Evolutionary conservation across 2,329 filamentous ascomycete species (phyloP).

Genomic region (Ophiostoma fasciatum): DNA sequence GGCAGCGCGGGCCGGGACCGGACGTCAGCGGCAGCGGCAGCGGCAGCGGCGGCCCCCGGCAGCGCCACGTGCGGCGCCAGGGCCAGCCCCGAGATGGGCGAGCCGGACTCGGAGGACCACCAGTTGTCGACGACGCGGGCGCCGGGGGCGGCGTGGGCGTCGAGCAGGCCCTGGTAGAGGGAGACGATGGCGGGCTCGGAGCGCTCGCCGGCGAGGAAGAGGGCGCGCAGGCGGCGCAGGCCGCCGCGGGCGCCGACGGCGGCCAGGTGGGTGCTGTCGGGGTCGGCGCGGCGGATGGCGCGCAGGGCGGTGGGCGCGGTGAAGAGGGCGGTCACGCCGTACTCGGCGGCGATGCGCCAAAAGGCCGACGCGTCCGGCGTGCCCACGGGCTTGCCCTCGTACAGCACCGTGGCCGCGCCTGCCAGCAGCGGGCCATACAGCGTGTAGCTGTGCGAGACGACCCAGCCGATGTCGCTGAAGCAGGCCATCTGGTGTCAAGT

Average conservation of each 20-base stretch:
- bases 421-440: slow-evolving; percentile 75
- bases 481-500: too few relatives aligned
- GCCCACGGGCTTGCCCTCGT: slow-evolving; percentile 86
- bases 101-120: slow-evolving; percentile 46
- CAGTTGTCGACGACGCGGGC: slow-evolving; percentile 45
- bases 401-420: slow-evolving; percentile 74
- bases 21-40: slow-evolving; percentile 9
- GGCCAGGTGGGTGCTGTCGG: slow-evolving; percentile 51
- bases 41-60: slow-evolving; percentile 29
- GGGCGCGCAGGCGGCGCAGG: slow-evolving; percentile 52
- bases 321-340: slow-evolving; percentile 71
- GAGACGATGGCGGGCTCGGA: slow-evolving; percentile 76
- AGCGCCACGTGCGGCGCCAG: slow-evolving; percentile 43
- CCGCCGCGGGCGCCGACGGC: slow-evolving; percentile 52
- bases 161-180: slow-evolving; percentile 63
- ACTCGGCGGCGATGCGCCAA: slow-evolving; percentile 74
- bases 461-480: slow-evolving; percentile 72
- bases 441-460: slow-evolving; percentile 66
- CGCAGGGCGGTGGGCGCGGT: slow-evolving; percentile 79
- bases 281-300: slow-evolving; percentile 76
- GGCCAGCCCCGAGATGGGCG: slow-evolving; percentile 41
- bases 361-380: slow-evolving; percentile 79
- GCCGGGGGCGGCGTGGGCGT: slow-evolving; percentile 48
- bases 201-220: slow-evolving; percentile 81
- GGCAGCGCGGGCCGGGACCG: slow-evolving; percentile 8